Conservation (phyloP, 768 basidiomycete species). For the Hypholoma sublateritium region DNA sequence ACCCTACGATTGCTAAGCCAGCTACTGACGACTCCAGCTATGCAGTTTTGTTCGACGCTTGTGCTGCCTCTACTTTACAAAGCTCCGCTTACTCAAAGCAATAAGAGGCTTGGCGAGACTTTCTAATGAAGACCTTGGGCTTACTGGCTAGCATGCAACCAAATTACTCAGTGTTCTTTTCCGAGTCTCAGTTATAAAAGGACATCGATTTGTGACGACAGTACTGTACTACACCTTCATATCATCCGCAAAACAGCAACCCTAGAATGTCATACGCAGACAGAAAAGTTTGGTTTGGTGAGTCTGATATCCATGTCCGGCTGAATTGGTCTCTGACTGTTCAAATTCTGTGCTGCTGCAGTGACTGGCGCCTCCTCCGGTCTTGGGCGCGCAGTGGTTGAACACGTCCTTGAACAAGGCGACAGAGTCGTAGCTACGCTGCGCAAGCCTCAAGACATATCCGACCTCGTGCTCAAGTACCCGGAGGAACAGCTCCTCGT, state of each 20-base stretch:
- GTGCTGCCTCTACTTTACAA: too few relatives aligned
- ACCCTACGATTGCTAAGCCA: too few relatives aligned
- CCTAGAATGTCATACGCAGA: neutral
- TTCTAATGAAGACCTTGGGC: too few relatives aligned
- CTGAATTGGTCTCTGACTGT: neutral
- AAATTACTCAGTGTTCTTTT: too few relatives aligned
- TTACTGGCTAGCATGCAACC: too few relatives aligned
- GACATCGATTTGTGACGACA: too few relatives aligned
- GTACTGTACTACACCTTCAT: too few relatives aligned
- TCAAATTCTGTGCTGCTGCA: neutral
- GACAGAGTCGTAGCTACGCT: neutral
- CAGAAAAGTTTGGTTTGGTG: neutral
- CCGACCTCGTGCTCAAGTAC: neutral
- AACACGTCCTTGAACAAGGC: neutral
- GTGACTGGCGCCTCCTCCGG: neutral
- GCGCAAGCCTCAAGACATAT: neutral
- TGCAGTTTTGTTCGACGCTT: too few relatives aligned
- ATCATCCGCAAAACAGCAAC: neutral
- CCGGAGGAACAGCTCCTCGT: neutral
- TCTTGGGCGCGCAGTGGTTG: neutral
- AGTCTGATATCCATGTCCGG: neutral
- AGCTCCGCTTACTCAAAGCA: too few relatives aligned
- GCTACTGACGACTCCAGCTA: too few relatives aligned
- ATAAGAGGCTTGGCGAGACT: too few relatives aligned
- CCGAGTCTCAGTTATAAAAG: too few relatives aligned